These are phyloP conservation scores for Pythium chondricola DNA, from an alignment of 352 stramenopile species.

Conservation along the genomic window DNA sequence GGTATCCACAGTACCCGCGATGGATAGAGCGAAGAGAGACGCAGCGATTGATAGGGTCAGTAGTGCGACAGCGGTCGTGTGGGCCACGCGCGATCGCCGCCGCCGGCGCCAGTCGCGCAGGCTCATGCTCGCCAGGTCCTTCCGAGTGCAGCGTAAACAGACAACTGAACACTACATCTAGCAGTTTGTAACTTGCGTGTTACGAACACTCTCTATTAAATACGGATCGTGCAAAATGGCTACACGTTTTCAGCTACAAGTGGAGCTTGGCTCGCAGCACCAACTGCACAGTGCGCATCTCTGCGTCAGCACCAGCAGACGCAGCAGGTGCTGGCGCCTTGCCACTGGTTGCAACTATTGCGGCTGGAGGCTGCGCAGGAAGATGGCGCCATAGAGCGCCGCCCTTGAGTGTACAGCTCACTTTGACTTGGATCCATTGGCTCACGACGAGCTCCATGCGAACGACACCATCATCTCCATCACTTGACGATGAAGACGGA, in stretches of 20 bases:
- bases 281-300: constrained; percentile 16
- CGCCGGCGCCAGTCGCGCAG: constrained; percentile 1
- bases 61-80: background rate
- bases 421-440: constrained; percentile 26
- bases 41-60: constrained; percentile 7
- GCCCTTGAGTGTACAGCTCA: constrained; percentile 19
- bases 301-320: constrained; percentile 2
- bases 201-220: constrained; percentile 10
- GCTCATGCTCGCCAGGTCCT: background rate
- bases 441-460: constrained; percentile 16
- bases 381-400: constrained; percentile 19
- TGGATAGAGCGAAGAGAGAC: constrained; percentile 4
- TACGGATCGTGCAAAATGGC: constrained; percentile 12
- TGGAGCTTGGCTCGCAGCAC: constrained; percentile 21
- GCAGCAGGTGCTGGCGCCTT: background rate
- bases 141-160: background rate
- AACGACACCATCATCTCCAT: background rate
- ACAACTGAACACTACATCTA: too few relatives aligned
- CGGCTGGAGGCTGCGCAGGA: background rate
- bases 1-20: background rate
- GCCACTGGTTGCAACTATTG: background rate
- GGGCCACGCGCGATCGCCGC: background rate
- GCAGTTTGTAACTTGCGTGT: too few relatives aligned
- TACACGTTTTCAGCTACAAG: constrained; percentile 11
- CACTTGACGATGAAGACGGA: background rate